Conservation (phyloP, 805 yeast genomes). For the Metschnikowia orientalis region DNA sequence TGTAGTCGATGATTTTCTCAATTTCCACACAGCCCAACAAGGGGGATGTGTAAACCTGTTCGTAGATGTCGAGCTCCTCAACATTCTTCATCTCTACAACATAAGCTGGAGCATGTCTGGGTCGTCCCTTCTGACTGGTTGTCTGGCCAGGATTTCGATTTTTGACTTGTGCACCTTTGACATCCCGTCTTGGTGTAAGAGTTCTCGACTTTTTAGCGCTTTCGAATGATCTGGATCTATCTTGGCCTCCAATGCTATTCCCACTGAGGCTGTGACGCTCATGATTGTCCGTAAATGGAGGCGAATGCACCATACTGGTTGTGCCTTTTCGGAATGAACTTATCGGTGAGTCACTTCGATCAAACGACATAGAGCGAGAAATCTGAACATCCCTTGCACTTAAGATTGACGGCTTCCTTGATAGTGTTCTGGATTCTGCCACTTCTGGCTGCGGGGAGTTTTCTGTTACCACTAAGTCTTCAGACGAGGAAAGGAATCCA, state of each 20-base stretch:
- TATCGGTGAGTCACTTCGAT: slow-evolving; percentile 7
- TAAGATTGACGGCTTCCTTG: slow-evolving; percentile 12
- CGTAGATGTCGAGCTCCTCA: slow-evolving; percentile 41
- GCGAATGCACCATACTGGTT: slow-evolving; percentile 6
- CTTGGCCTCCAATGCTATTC: slow-evolving; percentile 3
- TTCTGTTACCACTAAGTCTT: background rate
- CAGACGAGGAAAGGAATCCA: slow-evolving; percentile 5
- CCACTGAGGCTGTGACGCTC: too few relatives aligned
- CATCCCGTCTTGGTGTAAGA: slow-evolving; percentile 4
- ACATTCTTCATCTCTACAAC: slow-evolving; percentile 45
- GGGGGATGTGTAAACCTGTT: slow-evolving; percentile 37
- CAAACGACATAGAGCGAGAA: slow-evolving; percentile 11
- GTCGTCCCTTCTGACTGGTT: slow-evolving; percentile 1
- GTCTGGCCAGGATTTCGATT: slow-evolving; percentile 4
- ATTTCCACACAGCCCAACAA: slow-evolving; percentile 39
- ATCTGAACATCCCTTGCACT: slow-evolving; percentile 11
- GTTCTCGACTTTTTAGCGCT: slow-evolving; percentile 4
- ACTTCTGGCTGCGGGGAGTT: slow-evolving; percentile 5
- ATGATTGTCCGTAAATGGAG: slow-evolving; percentile 6
- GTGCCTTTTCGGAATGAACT: slow-evolving; percentile 3
- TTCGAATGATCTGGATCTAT: slow-evolving; percentile 8
- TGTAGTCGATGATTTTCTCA: slow-evolving; percentile 36
- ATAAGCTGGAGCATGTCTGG: slow-evolving; percentile 26
- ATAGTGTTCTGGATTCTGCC: slow-evolving; percentile 3
- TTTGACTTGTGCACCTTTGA: slow-evolving; percentile 6